A percentile compares a stretch with the other conserved stretches of the same genome.
Conservation (phyloP, 2,329 filamentous ascomycete species). For the Stemphylium vesicarium region DNA sequence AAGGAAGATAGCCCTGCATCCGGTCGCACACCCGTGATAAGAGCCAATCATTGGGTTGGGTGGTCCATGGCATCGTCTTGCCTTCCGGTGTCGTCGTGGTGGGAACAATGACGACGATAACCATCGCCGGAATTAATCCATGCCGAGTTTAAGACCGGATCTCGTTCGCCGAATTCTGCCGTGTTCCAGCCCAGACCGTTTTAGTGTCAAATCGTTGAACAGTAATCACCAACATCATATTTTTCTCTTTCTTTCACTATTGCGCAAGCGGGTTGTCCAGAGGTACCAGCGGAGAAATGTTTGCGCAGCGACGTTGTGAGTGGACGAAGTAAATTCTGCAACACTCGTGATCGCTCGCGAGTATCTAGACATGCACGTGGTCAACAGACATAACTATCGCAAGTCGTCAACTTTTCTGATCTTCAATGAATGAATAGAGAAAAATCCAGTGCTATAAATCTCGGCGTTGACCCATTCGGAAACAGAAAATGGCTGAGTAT, state of each 20-base stretch:
- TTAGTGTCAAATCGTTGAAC: neutral
- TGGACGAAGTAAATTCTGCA: too few relatives aligned
- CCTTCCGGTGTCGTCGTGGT: neutral
- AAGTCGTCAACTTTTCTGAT: too few relatives aligned
- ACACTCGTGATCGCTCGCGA: too few relatives aligned
- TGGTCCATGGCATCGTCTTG: neutral
- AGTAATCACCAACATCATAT: neutral
- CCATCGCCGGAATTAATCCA: neutral
- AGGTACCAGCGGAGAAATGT: too few relatives aligned
- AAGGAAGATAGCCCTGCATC: neutral
- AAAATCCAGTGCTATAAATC: too few relatives aligned
- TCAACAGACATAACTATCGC: too few relatives aligned
- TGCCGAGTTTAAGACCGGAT: neutral
- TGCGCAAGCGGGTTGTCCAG: too few relatives aligned
- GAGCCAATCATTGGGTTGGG: slow-evolving; percentile 6
- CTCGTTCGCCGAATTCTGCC: slow-evolving; percentile 6
- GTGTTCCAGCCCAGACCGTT: neutral
- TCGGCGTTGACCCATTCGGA: too few relatives aligned
- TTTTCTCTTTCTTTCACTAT: neutral
- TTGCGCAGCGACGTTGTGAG: too few relatives aligned
- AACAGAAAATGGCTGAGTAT: too few relatives aligned
- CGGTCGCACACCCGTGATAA: neutral
- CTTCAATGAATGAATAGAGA: too few relatives aligned
- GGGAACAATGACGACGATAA: slow-evolving; percentile 3
- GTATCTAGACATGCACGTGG: too few relatives aligned